Evolutionary conservation across 176 grass and related monocot genomes (phyloP).

Genomic region (Zea mays): Zm-B73-REFERENCE-NAM-5.0 NC_050097.1:216332501-216333000

Average conservation of each 20-base stretch:
- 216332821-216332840: too few species aligned
- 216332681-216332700: not conserved
- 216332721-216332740: not conserved
- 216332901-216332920: too few species aligned
- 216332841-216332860: too few species aligned
- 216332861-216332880: too few species aligned
- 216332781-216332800: too few species aligned
- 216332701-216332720: not conserved
- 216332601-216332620: not conserved
- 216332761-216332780: not conserved
- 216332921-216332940: too few species aligned
- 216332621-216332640: not conserved
- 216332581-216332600: not conserved
- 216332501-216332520: not conserved
- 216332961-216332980: too few species aligned
- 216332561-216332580: not conserved
- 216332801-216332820: too few species aligned
- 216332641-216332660: not conserved
- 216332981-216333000: too few species aligned
- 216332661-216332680: not conserved
- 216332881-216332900: too few species aligned
- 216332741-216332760: constrained; percentile 2
- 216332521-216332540: not conserved
- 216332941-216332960: too few species aligned
- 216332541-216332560: not conserved